phyloP scores from a whole-genome alignment of 2,329 filamentous ascomycete species.

The Pestalotiopsis sp. region DNA sequence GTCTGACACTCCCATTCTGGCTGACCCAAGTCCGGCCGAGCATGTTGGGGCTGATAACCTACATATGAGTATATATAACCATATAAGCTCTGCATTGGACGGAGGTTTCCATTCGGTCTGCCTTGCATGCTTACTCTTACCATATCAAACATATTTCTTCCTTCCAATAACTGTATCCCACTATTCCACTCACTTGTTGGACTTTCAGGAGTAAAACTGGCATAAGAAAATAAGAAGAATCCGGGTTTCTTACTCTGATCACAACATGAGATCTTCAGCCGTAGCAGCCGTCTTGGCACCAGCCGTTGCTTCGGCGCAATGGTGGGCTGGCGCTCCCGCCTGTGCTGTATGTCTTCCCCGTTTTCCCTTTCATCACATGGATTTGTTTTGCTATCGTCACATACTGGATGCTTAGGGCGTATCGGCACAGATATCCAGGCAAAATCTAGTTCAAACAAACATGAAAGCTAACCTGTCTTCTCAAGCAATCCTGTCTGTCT shows the following conservation, averaged over 20 bases:
- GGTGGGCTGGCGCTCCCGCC: constrained; percentile 41
- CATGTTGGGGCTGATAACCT: background rate
- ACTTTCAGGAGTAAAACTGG: background rate
- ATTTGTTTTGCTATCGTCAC: background rate
- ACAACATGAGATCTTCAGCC: constrained; percentile 35
- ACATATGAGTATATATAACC: background rate
- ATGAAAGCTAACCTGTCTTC: constrained; percentile 11
- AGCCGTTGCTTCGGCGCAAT: constrained; percentile 34
- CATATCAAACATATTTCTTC: background rate
- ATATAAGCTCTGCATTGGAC: background rate
- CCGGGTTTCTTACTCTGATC: background rate
- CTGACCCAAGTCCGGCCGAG: background rate
- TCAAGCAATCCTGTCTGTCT: constrained; percentile 45
- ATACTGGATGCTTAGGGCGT: too few species aligned
- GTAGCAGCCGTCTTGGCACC: constrained; percentile 29
- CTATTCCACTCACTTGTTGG: background rate
- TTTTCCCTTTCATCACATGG: background rate
- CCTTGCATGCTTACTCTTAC: constrained; percentile 6
- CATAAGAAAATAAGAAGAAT: background rate
- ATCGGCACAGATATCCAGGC: too few species aligned
- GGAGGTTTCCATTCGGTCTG: background rate
- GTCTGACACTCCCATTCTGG: background rate
- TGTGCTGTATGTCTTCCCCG: constrained; percentile 40
- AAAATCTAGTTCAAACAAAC: background rate
- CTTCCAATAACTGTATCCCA: background rate